Percentiles rank a stretch among this genome's conserved stretches.
These are phyloP conservation scores for Botrytis byssoidea DNA, from an alignment of 2,329 filamentous ascomycete species.

Conservation along the genomic window DNA sequence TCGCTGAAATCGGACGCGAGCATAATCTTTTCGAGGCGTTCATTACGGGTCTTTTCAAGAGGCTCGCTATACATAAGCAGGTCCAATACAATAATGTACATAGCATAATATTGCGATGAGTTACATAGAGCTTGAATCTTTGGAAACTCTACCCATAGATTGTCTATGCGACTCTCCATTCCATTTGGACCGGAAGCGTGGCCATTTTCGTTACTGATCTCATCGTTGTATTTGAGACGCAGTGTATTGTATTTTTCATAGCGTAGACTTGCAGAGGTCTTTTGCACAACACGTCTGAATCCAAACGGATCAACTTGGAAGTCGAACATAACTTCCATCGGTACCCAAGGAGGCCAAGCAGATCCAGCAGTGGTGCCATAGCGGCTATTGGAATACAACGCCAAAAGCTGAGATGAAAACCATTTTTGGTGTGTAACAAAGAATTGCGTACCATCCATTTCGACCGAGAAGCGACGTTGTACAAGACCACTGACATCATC, in stretches of 20 bases:
- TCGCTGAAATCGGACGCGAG: slow-evolving; percentile 98
- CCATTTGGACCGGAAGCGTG: slow-evolving; percentile 53
- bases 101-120: slow-evolving; percentile 93
- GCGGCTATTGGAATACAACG: slow-evolving; percentile 89
- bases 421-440: slow-evolving; percentile 95
- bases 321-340: slow-evolving; percentile 97
- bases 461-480: slow-evolving; percentile 87
- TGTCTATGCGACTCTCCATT: slow-evolving; percentile 82
- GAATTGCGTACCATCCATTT: slow-evolving; percentile 97
- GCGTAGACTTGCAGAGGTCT: slow-evolving; percentile 88
- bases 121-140: slow-evolving; percentile 94
- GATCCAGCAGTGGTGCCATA: slow-evolving; percentile 84
- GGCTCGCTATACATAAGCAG: slow-evolving; percentile 95
- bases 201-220: slow-evolving; percentile 63
- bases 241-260: slow-evolving; percentile 99
- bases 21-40: slow-evolving; percentile 97
- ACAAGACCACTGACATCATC: slow-evolving; percentile 94
- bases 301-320: slow-evolving; percentile 92
- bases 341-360: slow-evolving; percentile 97
- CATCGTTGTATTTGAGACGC: slow-evolving; percentile 94
- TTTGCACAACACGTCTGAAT: slow-evolving; percentile 96
- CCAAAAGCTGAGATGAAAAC: slow-evolving; percentile 78
- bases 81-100: slow-evolving; percentile 97
- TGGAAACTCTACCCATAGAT: slow-evolving; percentile 95
- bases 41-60: slow-evolving; percentile 92